phyloP scores from a whole-genome alignment of 352 stramenopile species.

The Blastocystis sp. region DNA sequence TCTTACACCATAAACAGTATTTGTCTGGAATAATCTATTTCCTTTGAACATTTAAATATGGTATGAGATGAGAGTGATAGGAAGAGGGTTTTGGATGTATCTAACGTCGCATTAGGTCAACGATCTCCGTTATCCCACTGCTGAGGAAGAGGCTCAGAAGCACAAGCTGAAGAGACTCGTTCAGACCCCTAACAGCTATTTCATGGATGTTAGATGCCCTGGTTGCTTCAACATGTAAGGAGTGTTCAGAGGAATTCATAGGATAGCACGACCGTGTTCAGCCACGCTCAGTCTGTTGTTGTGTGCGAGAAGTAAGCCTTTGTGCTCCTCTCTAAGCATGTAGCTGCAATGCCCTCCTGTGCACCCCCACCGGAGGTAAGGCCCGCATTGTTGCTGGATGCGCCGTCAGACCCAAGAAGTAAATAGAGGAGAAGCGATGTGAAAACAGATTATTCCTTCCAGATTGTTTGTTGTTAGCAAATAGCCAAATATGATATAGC shows the following conservation, averaged over 20 bases:
- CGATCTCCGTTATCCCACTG: conserved; percentile 90
- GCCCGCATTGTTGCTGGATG: conserved; percentile 48
- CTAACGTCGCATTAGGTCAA: conserved; percentile 47
- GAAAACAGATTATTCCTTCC: conserved; percentile 41
- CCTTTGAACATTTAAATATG: conserved; percentile 41
- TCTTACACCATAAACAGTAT: conserved; percentile 32
- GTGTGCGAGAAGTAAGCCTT: conserved; percentile 58
- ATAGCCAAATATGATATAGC: neutral
- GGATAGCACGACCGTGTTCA: conserved; percentile 91
- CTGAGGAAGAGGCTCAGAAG: conserved; percentile 84
- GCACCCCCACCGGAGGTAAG: conserved; percentile 55
- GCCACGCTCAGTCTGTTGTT: conserved; percentile 78
- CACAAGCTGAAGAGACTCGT: conserved; percentile 99
- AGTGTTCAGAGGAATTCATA: neutral
- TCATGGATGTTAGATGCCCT: conserved; percentile 98
- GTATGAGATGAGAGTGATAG: neutral
- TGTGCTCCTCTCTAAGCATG: neutral
- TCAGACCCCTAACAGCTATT: conserved; percentile 95
- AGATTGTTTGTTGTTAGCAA: conserved; percentile 4
- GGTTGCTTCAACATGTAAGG: conserved; percentile 94
- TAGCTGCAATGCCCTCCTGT: conserved; percentile 56
- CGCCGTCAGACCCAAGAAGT: conserved; percentile 40
- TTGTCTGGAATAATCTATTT: conserved; percentile 54
- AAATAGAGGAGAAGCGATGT: neutral
- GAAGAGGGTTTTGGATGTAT: neutral